Base-by-base conservation (phyloP, 352 stramenopile species). In the Pythium volutum region DNA sequence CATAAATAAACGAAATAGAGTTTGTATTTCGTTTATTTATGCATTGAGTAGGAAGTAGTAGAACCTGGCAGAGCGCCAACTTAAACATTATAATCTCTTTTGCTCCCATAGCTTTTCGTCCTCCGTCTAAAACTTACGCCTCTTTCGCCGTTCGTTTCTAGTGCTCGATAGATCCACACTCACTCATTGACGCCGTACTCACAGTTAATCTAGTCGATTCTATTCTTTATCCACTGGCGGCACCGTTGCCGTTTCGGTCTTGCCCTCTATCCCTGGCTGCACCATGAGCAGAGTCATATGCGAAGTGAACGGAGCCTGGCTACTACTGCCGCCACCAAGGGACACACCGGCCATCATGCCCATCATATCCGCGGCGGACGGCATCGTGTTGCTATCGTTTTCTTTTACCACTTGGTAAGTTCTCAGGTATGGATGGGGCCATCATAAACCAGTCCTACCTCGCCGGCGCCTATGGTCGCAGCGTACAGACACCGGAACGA, bases 171-270 rank as follows among this genome's bases (percentile, higher is more conserved):
- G n/a, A n/a, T n/a, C n/a, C n/a, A n/a, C n/a, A n/a, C n/a, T n/a
- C n/a, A n/a, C n/a, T n/a, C n/a, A n/a, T n/a, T n/a, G n/a, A n/a
- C n/a, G n/a, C n/a, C n/a, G n/a, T n/a, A n/a, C n/a, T n/a, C n/a
- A n/a, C n/a, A n/a, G n/a, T n/a, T n/a, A n/a, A n/a, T n/a, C n/a
- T n/a, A n/a, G n/a, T n/a, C n/a, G n/a, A n/a, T n/a, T n/a, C n/a
- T n/a, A n/a, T n/a, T n/a, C n/a, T n/a, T n/a, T n/a, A n/a, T 94
- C 77, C 3, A 94, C 61, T 1, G 70, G 77, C 0, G 47, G 71
- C 12, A 67, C 59, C 67, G 92, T 87, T 50, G 89, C 91, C 23
- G 64, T 70, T 61, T 92, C 81, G 54, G 92, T 74, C 27, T 92
- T 70, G 2, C 62, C 69, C 69, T 90, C 73, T 46, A 92, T 56